Evolutionary conservation across 1,284 basidiomycete species (phyloP).

Genomic region (Ganoderma boninense): DNA sequence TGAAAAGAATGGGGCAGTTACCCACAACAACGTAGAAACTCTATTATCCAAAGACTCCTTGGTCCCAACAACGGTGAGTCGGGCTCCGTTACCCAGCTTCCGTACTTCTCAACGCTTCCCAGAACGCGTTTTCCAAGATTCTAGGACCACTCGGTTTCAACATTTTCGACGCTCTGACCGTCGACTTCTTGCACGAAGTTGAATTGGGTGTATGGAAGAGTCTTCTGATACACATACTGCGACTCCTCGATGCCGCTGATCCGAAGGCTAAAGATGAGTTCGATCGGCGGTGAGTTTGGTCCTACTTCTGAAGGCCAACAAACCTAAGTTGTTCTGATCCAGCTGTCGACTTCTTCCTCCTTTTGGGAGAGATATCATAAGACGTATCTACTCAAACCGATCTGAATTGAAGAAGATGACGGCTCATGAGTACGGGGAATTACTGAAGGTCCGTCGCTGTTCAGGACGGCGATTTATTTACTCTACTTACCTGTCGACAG

Average conservation of each 20-base stretch:
- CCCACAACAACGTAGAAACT: not conserved
- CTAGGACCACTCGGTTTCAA: constrained; percentile 27
- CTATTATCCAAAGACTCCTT: not conserved
- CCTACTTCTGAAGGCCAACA: no score
- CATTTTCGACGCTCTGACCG: constrained; percentile 39
- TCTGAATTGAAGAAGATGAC: constrained; percentile 29
- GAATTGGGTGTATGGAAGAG: constrained; percentile 49
- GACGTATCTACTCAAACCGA: constrained; percentile 5
- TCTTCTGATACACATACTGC: constrained; percentile 44
- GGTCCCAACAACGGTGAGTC: not conserved
- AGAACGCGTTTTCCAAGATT: not conserved
- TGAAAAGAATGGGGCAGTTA: not conserved
- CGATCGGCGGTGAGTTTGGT: constrained; percentile 26
- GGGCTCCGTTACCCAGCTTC: not conserved
- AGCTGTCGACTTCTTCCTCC: constrained; percentile 6
- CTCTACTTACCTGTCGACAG: no score
- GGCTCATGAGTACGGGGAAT: constrained; percentile 40
- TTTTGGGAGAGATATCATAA: constrained; percentile 6
- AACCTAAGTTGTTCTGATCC: not conserved
- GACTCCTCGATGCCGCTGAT: constrained; percentile 37
- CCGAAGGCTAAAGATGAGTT: constrained; percentile 17
- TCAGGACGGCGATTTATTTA: no score
- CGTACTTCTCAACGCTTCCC: not conserved
- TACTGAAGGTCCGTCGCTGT: constrained; percentile 9
- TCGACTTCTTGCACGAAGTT: constrained; percentile 47